Evolutionary conservation across 768 basidiomycete genomes (phyloP).

Genomic region (Pleurotus cornucopiae): DNA sequence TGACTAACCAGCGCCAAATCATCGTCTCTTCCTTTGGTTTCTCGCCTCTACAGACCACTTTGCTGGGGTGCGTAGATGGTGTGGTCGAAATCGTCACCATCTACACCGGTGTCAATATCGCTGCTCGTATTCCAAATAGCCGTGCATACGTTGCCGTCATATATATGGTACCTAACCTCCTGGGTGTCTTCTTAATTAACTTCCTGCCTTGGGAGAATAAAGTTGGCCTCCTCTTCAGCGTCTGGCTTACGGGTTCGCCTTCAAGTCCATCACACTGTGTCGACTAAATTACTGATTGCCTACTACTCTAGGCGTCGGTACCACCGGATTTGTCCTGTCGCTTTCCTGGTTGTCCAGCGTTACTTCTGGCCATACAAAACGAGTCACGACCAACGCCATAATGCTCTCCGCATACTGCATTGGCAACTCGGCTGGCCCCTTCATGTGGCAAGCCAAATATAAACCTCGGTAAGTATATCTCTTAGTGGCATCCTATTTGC

Average conservation of each 20-base stretch:
- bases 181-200: conserved; percentile 61
- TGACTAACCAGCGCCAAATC: conserved; percentile 60
- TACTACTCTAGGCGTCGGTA: conserved; percentile 33
- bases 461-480: conserved; percentile 47
- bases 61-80: conserved; percentile 66
- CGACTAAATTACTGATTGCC: too few species aligned
- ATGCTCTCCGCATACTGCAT: conserved; percentile 66
- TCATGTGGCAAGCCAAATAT: conserved; percentile 73
- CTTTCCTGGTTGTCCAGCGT: conserved; percentile 63
- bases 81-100: conserved; percentile 66
- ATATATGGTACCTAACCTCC: conserved; percentile 61
- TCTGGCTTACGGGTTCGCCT: conserved; percentile 4
- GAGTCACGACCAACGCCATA: conserved; percentile 67
- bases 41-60: conserved; percentile 57
- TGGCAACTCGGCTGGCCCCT: conserved; percentile 66
- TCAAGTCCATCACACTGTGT: neutral
- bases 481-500: neutral
- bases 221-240: conserved; percentile 55
- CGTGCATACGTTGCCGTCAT: conserved; percentile 60
- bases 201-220: conserved; percentile 62
- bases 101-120: conserved; percentile 57
- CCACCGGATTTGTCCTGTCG: conserved; percentile 55
- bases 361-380: conserved; percentile 71
- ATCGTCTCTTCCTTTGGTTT: conserved; percentile 69
- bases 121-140: conserved; percentile 50